These are phyloP conservation scores for Buddleja alternifolia DNA, from an alignment of 257 asterid genomes.

Conservation along the genomic window DNA sequence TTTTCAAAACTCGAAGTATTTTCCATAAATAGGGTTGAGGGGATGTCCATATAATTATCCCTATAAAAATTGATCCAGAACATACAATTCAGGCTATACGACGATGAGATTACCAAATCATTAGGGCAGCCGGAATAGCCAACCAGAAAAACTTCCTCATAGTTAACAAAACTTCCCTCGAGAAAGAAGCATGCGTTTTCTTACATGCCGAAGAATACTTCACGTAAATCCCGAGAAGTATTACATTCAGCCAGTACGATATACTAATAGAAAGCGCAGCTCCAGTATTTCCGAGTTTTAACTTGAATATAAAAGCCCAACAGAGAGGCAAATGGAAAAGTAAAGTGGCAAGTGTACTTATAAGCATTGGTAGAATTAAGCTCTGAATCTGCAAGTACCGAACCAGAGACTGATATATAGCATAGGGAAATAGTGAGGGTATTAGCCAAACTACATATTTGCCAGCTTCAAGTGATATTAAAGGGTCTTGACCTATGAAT, in stretches of 20 bases:
- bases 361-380: constrained; percentile 34
- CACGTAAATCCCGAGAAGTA: constrained; percentile 26
- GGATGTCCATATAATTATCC: too few species aligned
- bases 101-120: constrained; percentile 31
- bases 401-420: constrained; percentile 27
- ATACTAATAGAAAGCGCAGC: constrained; percentile 36
- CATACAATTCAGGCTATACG: too few species aligned
- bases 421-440: constrained; percentile 32
- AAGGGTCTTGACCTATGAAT: constrained; percentile 32
- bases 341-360: constrained; percentile 16
- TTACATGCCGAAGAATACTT: constrained; percentile 24
- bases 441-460: constrained; percentile 27
- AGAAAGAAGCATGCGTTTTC: constrained; percentile 12
- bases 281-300: constrained; percentile 28
- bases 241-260: constrained; percentile 33
- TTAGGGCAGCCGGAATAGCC: constrained; percentile 34
- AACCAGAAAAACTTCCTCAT: constrained; percentile 29
- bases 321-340: constrained; percentile 30
- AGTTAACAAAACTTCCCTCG: constrained; percentile 4
- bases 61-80: too few species aligned
- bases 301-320: constrained; percentile 34
- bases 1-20: too few species aligned
- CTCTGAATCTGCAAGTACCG: constrained; percentile 37
- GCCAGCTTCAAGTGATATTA: constrained; percentile 31
- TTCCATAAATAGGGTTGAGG: too few species aligned